Evolutionary conservation across 768 basidiomycete species (phyloP).

Genomic region (Leccinum fibrillosum): DNA sequence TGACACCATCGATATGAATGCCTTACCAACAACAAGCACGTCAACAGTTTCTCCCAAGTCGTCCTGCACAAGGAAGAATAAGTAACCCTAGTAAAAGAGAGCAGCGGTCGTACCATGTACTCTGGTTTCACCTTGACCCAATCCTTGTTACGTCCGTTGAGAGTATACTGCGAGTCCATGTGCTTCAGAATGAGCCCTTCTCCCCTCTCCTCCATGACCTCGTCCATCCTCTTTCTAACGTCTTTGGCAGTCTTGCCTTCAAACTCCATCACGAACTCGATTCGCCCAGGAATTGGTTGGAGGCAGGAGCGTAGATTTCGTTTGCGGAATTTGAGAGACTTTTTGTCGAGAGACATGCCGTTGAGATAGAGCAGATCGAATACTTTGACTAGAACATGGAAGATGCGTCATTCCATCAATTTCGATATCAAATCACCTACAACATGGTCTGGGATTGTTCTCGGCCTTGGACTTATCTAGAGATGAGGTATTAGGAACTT

Average conservation of each 20-base stretch:
- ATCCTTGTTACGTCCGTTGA: slow-evolving; percentile 85
- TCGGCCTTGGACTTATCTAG: slow-evolving; percentile 70
- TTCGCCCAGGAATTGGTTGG: slow-evolving; percentile 66
- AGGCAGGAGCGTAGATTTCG: slow-evolving; percentile 69
- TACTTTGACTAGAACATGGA: slow-evolving; percentile 75
- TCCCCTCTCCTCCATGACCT: slow-evolving; percentile 79
- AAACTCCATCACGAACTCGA: slow-evolving; percentile 75
- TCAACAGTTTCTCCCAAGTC: slow-evolving; percentile 93
- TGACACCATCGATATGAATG: neutral
- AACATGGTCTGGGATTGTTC: slow-evolving; percentile 83
- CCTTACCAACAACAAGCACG: slow-evolving; percentile 81
- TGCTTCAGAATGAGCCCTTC: slow-evolving; percentile 95
- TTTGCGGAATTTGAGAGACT: slow-evolving; percentile 73
- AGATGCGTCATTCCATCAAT: neutral
- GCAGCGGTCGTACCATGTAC: slow-evolving; percentile 59
- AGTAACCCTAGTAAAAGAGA: neutral
- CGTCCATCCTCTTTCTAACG: slow-evolving; percentile 75
- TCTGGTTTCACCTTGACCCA: slow-evolving; percentile 97
- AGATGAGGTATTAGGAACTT: neutral
- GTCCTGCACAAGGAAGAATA: slow-evolving; percentile 46
- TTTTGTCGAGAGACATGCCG: slow-evolving; percentile 71
- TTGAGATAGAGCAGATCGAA: slow-evolving; percentile 93
- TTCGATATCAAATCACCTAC: slow-evolving; percentile 43
- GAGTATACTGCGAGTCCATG: slow-evolving; percentile 69
- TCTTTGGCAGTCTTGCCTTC: slow-evolving; percentile 79